Evolutionary conservation across 768 basidiomycete species (phyloP).

Genomic region (Sporobolomyces pararoseus): DNA sequence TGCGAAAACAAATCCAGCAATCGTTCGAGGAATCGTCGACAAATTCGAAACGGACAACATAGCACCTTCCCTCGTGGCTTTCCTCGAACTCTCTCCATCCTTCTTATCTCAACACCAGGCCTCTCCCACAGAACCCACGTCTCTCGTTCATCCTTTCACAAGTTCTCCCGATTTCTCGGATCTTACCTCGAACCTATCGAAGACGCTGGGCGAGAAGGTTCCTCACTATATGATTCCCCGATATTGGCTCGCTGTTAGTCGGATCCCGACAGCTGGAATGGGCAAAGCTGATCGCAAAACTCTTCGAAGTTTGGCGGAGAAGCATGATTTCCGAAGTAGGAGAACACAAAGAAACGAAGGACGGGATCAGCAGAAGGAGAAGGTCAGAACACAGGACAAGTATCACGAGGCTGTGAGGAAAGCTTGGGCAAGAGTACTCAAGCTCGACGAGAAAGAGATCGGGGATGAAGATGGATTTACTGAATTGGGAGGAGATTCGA

Average conservation of each 20-base stretch:
- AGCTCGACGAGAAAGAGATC: slow-evolving; percentile 8
- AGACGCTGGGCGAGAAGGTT: slow-evolving; percentile 17
- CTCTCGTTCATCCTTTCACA: slow-evolving; percentile 5
- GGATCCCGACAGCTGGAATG: slow-evolving; percentile 41
- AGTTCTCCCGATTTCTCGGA: slow-evolving; percentile 12
- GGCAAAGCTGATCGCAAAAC: slow-evolving; percentile 40
- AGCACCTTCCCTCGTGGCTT: slow-evolving; percentile 37
- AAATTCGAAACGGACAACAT: slow-evolving; percentile 28
- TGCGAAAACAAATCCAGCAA: slow-evolving; percentile 1
- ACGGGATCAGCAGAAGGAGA: background rate
- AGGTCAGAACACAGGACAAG: background rate
- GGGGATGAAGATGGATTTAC: slow-evolving; percentile 34
- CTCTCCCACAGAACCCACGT: background rate
- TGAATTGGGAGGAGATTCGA: slow-evolving; percentile 39
- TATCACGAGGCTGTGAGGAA: slow-evolving; percentile 16
- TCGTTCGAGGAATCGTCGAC: slow-evolving; percentile 40
- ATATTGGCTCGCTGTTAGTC: slow-evolving; percentile 35
- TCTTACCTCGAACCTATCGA: slow-evolving; percentile 14
- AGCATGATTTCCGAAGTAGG: slow-evolving; percentile 10
- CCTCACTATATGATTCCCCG: slow-evolving; percentile 39
- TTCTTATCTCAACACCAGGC: background rate
- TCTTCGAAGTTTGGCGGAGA: slow-evolving; percentile 19
- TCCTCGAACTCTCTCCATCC: slow-evolving; percentile 28
- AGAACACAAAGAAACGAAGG: background rate
- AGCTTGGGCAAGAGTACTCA: slow-evolving; percentile 29